These are phyloP conservation scores for Glarea lozoyensis DNA, from an alignment of 495 filamentous ascomycete species.

Conservation along the genomic window DNA sequence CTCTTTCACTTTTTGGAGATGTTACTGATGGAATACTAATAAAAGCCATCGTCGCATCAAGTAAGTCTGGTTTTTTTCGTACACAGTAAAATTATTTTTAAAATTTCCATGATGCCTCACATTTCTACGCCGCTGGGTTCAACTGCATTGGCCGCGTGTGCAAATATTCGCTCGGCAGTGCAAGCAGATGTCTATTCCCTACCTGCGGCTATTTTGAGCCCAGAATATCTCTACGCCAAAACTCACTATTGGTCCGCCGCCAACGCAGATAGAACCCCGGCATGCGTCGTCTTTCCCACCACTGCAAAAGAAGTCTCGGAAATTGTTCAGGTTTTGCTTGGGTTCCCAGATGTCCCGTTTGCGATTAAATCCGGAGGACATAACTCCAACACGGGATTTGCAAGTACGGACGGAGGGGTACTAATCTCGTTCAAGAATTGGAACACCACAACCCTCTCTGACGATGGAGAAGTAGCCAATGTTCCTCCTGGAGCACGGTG, in stretches of 20 bases:
- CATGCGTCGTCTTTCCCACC: constrained; percentile 38
- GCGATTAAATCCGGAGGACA: constrained; percentile 40
- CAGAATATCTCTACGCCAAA: constrained; percentile 27
- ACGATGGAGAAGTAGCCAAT: constrained; percentile 4
- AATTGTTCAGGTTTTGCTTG: constrained; percentile 6
- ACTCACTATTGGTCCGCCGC: constrained; percentile 38
- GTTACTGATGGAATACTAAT: no score
- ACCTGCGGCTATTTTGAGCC: not conserved
- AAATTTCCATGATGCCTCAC: no score
- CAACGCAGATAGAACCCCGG: constrained; percentile 31
- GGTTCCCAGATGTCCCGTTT: constrained; percentile 19
- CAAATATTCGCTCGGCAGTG: no score
- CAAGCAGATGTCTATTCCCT: no score
- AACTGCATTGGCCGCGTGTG: no score
- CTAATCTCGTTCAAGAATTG: constrained; percentile 28
- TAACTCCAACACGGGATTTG: constrained; percentile 31
- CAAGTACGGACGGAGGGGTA: constrained; percentile 29
- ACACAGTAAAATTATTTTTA: no score
- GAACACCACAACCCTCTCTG: not conserved
- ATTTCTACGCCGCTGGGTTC: no score
- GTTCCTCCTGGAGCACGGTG: constrained; percentile 5
- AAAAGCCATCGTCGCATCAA: no score
- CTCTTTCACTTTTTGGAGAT: no score
- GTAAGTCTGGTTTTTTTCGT: no score
- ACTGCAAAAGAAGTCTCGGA: constrained; percentile 22